Base-by-base conservation (phyloP, 2,329 filamentous ascomycete genomes). In the Aspergillus amoenus region DNA sequence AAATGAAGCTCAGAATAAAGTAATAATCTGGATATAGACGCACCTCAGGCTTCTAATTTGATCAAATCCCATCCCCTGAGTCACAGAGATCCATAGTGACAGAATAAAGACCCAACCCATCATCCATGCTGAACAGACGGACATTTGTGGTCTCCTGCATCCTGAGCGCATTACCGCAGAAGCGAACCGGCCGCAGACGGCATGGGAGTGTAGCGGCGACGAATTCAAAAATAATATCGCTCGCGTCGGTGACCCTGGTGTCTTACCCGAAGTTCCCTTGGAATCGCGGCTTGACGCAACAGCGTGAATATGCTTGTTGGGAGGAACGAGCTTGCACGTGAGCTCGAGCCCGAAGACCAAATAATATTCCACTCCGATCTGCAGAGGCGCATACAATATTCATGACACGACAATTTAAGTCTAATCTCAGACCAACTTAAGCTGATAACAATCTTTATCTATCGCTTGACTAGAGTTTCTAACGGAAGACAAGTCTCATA, bases 151-250 rank as follows among this genome's bases (percentile, higher is more conserved):
- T 65, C 66, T 69, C 66, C 70, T 67, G 68, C 73, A 75, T 75
- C 69, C 71, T 70, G 70, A 70, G 68, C 68, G 71, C 75, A 76
- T 77, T 68, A 72, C 71, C 66, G 63, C 61, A 64, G 64, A 61
- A 60, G 65, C 64, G 62, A 63, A 56, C 56, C 54, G 47, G 64
- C 57, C 55, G 58, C 56, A 58, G 55, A 55, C 57, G 53, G 62
- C 67, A 69, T 71, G 64, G 56, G 63, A 66, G 60, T 59, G 56
- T 48, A 51, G 54, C 59, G 50, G 48, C 58, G 40, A 52, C 43
- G 39, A 77, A 74, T 8, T 56, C 34, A 43, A 44, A 5, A 41
- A 34, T 39, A 11, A 43, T 39, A 12, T 27, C 48, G 46, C 24
- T 74, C 24, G 79, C 74, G 2, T 70, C n/a, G 73, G 45, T 55